A percentile compares a stretch with the other conserved stretches of the same genome.
Conservation (phyloP, 495 filamentous ascomycete species). For the Bryoglossum gracile region DNA sequence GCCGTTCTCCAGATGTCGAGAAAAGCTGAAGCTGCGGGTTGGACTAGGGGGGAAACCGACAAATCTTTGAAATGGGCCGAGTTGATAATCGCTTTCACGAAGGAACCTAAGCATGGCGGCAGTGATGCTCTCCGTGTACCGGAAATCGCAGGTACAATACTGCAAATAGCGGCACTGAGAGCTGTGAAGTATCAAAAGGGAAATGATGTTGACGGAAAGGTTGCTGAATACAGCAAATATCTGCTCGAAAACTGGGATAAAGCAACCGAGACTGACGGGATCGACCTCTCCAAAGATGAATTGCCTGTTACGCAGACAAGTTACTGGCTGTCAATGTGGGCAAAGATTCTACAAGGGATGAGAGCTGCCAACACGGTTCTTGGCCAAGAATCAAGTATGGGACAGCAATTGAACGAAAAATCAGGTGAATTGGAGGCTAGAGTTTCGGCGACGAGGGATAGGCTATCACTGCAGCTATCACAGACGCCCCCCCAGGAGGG, state of each 20-base stretch:
- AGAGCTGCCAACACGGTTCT: too few relatives aligned
- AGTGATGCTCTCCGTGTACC: constrained; percentile 20
- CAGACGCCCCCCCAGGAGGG: too few relatives aligned
- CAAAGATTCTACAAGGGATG: too few relatives aligned
- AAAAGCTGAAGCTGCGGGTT: constrained; percentile 37
- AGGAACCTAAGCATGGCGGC: constrained; percentile 37
- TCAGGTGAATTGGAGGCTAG: too few relatives aligned
- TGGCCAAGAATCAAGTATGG: too few relatives aligned
- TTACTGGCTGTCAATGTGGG: too few relatives aligned
- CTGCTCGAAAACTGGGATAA: too few relatives aligned
- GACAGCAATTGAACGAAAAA: too few relatives aligned
- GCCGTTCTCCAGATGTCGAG: constrained; percentile 46
- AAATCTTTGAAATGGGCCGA: constrained; percentile 31
- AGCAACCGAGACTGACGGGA: constrained; percentile 29
- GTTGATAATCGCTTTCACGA: constrained; percentile 43
- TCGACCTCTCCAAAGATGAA: too few relatives aligned
- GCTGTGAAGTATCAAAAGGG: constrained; percentile 28
- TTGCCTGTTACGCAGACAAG: too few relatives aligned
- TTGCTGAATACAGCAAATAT: constrained; percentile 33
- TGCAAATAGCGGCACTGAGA: constrained; percentile 39
- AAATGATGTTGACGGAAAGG: constrained; percentile 29
- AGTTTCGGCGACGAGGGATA: too few relatives aligned
- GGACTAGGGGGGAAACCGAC: constrained; percentile 21
- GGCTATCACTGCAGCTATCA: too few relatives aligned
- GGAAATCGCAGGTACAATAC: constrained; percentile 35